A percentile compares a stretch with the other conserved stretches of the same genome.
phyloP scores from a whole-genome alignment of 2,329 filamentous ascomycete genomes.

The Talaromyces funiculosus region DNA sequence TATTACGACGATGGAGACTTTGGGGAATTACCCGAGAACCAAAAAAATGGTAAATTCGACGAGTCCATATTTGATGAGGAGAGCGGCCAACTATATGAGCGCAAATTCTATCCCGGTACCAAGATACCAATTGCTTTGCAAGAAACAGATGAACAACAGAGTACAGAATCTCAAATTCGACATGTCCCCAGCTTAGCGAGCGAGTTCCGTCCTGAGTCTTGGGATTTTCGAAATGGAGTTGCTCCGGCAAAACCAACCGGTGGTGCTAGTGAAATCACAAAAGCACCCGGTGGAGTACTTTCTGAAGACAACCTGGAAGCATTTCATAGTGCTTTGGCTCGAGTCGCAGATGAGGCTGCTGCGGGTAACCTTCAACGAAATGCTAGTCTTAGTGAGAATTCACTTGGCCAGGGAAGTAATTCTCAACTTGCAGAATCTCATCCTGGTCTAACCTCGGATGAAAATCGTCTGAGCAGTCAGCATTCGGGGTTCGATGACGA shows the following conservation, averaged over 20 bases:
- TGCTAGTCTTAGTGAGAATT: constrained; percentile 43
- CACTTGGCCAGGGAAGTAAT: constrained; percentile 30
- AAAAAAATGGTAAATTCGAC: constrained; percentile 36
- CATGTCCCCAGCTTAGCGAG: constrained; percentile 34
- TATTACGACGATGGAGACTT: constrained; percentile 47
- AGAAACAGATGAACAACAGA: background rate
- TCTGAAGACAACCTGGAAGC: constrained; percentile 58
- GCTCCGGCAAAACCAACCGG: constrained; percentile 25
- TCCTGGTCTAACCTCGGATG: constrained; percentile 45
- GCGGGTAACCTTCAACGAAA: constrained; percentile 68
- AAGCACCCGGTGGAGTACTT: constrained; percentile 33
- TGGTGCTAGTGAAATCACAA: constrained; percentile 27
- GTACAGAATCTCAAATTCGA: constrained; percentile 21
- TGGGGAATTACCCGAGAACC: constrained; percentile 32
- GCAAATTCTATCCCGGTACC: constrained; percentile 24
- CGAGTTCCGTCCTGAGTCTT: constrained; percentile 22
- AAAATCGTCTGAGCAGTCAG: constrained; percentile 43
- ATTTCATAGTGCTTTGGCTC: constrained; percentile 79
- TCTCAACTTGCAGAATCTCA: constrained; percentile 36
- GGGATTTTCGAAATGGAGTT: constrained; percentile 15
- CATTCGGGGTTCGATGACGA: constrained; percentile 35
- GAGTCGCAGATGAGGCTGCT: constrained; percentile 71
- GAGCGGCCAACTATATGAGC: constrained; percentile 38
- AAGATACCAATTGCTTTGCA: constrained; percentile 10
- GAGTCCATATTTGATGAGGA: constrained; percentile 47